Percentiles rank a stretch among this genome's conserved stretches.
phyloP scores from a whole-genome alignment of 331 rosid species.

The Spiraea crenata region DNA sequence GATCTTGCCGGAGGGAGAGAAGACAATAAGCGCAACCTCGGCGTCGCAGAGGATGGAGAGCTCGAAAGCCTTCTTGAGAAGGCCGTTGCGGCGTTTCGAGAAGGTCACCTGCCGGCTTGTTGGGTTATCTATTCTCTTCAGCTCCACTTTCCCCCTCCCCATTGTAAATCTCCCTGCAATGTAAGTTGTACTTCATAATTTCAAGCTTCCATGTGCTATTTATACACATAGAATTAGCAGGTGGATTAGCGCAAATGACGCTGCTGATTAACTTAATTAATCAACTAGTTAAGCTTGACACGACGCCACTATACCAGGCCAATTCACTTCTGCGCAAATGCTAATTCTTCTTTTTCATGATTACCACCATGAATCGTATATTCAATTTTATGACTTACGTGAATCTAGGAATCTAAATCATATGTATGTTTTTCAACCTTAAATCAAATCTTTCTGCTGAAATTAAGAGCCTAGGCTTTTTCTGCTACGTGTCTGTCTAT shows the following conservation, averaged over 20 bases:
- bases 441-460: too few species aligned
- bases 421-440: too few species aligned
- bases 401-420: too few species aligned
- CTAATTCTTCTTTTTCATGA: too few species aligned
- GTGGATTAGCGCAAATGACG: neutral
- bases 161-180: conserved; percentile 4
- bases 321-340: too few species aligned
- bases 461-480: too few species aligned
- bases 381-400: too few species aligned
- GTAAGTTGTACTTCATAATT: too few species aligned
- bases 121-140: conserved; percentile 54
- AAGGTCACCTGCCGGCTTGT: conserved; percentile 49
- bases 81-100: conserved; percentile 52
- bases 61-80: conserved; percentile 54
- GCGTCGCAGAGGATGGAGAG: conserved; percentile 55
- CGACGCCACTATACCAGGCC: conserved; percentile 3
- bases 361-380: too few species aligned
- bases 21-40: conserved; percentile 41
- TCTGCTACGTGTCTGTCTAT: too few species aligned
- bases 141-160: conserved; percentile 58
- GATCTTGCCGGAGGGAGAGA: conserved; percentile 46
- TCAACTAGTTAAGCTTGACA: neutral
- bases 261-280: neutral
- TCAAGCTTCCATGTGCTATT: neutral
- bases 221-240: neutral